phyloP scores from a whole-genome alignment of 1,284 basidiomycete species.

The Ceratobasidium sp. region DNA sequence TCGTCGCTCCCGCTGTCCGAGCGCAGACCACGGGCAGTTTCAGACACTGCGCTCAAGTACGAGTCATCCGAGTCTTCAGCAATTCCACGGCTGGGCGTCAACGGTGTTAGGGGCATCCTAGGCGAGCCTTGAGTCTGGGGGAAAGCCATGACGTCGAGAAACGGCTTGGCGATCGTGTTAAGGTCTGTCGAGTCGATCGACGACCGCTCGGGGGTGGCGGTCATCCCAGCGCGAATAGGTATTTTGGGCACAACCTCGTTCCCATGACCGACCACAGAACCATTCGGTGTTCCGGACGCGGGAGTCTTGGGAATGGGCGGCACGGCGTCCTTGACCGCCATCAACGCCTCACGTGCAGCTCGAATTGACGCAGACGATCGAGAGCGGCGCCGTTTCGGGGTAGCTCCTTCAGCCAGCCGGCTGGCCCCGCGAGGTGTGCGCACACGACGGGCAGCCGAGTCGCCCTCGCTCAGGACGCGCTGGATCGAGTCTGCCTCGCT shows the following conservation, averaged over 20 bases:
- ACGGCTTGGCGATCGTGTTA: constrained; percentile 16
- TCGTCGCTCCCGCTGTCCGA: constrained; percentile 21
- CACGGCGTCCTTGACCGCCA: constrained; percentile 39
- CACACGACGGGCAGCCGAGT: constrained; percentile 36
- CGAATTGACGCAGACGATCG: constrained; percentile 29
- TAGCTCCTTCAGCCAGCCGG: constrained; percentile 18
- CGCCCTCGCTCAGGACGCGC: constrained; percentile 42
- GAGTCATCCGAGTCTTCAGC: constrained; percentile 47
- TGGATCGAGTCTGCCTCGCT: constrained; percentile 42
- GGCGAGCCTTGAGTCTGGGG: background rate
- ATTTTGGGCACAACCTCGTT: constrained; percentile 7
- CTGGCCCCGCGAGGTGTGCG: constrained; percentile 35
- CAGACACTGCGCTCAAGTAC: constrained; percentile 47
- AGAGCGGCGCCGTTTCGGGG: constrained; percentile 24
- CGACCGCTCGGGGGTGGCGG: constrained; percentile 24
- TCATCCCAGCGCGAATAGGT: constrained; percentile 8
- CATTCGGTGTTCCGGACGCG: constrained; percentile 10
- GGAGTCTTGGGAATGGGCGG: constrained; percentile 33
- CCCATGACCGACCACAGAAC: constrained; percentile 4
- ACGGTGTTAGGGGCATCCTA: constrained; percentile 11
- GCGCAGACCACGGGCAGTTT: constrained; percentile 10
- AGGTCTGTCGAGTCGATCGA: constrained; percentile 1
- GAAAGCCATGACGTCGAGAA: constrained; percentile 13
- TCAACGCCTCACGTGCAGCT: constrained; percentile 35
- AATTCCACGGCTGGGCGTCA: constrained; percentile 33